Evolutionary conservation across 305 asterid genomes (phyloP).

Genomic region (Fraxinus xanthoxyloides): DNA sequence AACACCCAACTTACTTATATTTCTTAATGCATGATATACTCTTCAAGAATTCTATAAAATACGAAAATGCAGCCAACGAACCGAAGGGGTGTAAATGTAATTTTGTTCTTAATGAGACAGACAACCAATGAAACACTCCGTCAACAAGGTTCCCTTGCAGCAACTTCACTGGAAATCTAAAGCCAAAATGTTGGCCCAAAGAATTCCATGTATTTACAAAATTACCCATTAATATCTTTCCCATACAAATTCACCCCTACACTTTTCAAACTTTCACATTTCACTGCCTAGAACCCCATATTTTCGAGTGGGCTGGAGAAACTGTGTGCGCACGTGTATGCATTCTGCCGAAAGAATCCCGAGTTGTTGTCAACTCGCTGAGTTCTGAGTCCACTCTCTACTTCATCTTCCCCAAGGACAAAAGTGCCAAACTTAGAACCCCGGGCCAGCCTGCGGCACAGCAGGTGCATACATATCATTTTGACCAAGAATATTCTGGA

Average conservation of each 20-base stretch:
- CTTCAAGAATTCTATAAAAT: background rate
- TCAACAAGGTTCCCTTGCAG: background rate
- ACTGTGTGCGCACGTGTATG: conserved; percentile 19
- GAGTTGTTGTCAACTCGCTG: conserved; percentile 25
- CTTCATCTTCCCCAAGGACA: conserved; percentile 35
- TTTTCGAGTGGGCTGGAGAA: conserved; percentile 24
- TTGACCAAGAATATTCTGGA: background rate
- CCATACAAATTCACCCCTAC: conserved; percentile 1
- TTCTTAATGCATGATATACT: background rate
- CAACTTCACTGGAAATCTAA: background rate
- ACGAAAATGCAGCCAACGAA: background rate
- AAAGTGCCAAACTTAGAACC: background rate
- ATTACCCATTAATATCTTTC: background rate
- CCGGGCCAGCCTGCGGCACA: background rate
- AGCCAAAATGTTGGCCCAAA: conserved; percentile 19
- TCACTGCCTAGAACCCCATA: conserved; percentile 41
- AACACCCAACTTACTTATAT: background rate
- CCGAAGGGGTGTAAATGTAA: background rate
- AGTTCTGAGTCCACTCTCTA: conserved; percentile 30
- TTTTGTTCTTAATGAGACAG: background rate
- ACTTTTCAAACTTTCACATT: background rate
- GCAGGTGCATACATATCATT: conserved; percentile 35
- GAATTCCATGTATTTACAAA: conserved; percentile 26
- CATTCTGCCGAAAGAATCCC: conserved; percentile 13
- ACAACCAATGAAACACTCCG: background rate